Percentiles rank a stretch among this genome's conserved stretches.
phyloP scores from a whole-genome alignment of 352 stramenopile species.

The Chrysophaeum taylorii region DNA sequence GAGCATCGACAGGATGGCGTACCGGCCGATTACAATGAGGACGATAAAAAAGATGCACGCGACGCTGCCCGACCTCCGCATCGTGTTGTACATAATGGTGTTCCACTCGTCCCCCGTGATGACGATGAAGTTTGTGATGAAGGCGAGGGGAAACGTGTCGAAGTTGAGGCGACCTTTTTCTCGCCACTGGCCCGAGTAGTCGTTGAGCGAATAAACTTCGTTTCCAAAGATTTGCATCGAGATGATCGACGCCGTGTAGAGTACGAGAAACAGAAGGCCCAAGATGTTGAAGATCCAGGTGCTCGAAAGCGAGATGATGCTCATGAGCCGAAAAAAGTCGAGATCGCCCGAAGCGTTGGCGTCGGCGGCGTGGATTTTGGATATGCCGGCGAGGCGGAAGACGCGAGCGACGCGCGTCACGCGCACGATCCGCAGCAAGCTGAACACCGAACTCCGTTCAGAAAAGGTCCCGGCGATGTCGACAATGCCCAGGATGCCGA shows the following conservation, averaged over 20 bases:
- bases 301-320: constrained; percentile 4
- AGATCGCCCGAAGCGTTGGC: constrained; percentile 7
- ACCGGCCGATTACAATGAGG: constrained; percentile 68
- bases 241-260: constrained; percentile 33
- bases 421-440: constrained; percentile 5
- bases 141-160: constrained; percentile 62
- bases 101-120: constrained; percentile 81
- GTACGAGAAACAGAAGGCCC: constrained; percentile 26
- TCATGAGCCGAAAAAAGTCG: constrained; percentile 19
- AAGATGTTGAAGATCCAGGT: constrained; percentile 18
- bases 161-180: constrained; percentile 59
- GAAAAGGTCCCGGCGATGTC: constrained; percentile 14
- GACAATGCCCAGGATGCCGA: constrained; percentile 30
- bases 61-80: constrained; percentile 48
- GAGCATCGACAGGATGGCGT: constrained; percentile 85
- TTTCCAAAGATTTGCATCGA: constrained; percentile 39
- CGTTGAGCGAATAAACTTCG: constrained; percentile 26
- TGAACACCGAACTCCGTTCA: neutral
- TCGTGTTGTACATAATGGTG: constrained; percentile 67
- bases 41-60: constrained; percentile 62
- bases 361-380: constrained; percentile 2
- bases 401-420: constrained; percentile 31
- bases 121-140: constrained; percentile 73
- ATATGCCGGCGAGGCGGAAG: constrained; percentile 33
- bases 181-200: neutral